Base-by-base conservation (phyloP, 331 rosid species). In the Erythrophleum ivorense region DNA sequence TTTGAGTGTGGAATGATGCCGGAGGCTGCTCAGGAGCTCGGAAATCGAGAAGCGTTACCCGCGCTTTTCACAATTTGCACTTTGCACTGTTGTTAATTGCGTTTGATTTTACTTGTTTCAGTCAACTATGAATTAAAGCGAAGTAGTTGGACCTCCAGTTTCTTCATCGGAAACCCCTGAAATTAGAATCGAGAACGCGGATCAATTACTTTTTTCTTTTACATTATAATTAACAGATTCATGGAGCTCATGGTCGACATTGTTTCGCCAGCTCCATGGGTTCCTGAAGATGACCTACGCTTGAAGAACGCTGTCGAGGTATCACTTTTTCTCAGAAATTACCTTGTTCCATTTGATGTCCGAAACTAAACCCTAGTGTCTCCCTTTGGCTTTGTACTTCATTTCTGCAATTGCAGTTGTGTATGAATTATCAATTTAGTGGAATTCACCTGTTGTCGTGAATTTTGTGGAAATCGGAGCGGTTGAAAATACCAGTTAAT, bases 241-340 rank as follows among this genome's bases (percentile, higher is more conserved):
- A 84, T 84, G 89, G 85, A 79, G 45, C 36, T 71, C 2, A 24
- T 86, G 83, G 80, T 71, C 24, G 75, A 71, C 75, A 71, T 71
- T 71, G 75, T 48, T 71, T 24, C 75, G 41, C 2, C 78, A 80
- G 12, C 80, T 71, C 84, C 88, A 1, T 94, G 97, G 98, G 70
- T 58, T 74, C 86, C 93, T 0, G 93, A 94, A 52, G 98, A 94
- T 38, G 98, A 94, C 84, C 88, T 94, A 49, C 88, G 89, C 67
- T 82, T 94, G 72, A 94, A 92, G 84, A 89, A 88, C 86, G 88
- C 98, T 15, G 46, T 94, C 66, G 98, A 94, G 98, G 98, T 94
- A 84, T 19, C 19, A 18, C 68, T 34, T 31, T 59, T 58, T 3
- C 31, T 19, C 52, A 43, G 2, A 16, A 57, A 71, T 76, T 54